Evolutionary conservation across 805 yeast species (phyloP).

Genomic region (Soucietia sequanensis): DNA sequence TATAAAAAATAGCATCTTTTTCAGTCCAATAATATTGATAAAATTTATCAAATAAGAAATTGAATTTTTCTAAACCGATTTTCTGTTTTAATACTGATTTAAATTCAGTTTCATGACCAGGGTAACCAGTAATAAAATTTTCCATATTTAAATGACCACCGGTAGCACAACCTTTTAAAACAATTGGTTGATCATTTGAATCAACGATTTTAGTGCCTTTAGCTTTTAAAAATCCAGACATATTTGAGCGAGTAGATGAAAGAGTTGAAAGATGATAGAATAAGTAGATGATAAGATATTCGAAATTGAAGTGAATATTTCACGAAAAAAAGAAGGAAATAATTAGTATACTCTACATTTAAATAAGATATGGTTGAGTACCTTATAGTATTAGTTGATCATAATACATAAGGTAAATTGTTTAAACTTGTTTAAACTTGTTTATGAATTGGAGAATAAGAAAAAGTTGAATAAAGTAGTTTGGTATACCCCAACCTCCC

Average conservation of each 20-base stretch:
- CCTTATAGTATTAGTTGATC: too few species aligned
- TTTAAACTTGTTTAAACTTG: too few species aligned
- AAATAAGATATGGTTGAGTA: too few species aligned
- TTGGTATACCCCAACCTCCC: too few species aligned
- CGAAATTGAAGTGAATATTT: too few species aligned
- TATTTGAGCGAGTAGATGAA: too few species aligned
- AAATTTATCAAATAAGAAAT: slow-evolving; percentile 50
- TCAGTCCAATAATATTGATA: slow-evolving; percentile 56
- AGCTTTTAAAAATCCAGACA: slow-evolving; percentile 32
- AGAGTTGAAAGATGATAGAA: too few species aligned
- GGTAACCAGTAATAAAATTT: slow-evolving; percentile 55
- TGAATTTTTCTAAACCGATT: slow-evolving; percentile 48
- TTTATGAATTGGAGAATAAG: too few species aligned
- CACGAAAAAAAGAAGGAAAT: slow-evolving; percentile 3
- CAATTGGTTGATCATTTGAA: slow-evolving; percentile 33
- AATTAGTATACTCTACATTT: too few species aligned
- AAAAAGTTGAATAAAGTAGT: too few species aligned
- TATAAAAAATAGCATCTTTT: slow-evolving; percentile 46
- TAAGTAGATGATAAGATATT: too few species aligned
- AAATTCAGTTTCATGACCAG: slow-evolving; percentile 54
- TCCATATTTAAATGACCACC: slow-evolving; percentile 57
- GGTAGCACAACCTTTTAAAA: slow-evolving; percentile 47
- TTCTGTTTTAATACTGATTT: slow-evolving; percentile 36
- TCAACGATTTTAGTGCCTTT: slow-evolving; percentile 50
- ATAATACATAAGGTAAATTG: too few species aligned